These are phyloP conservation scores for Calonectria hongkongensis DNA, from an alignment of 2,329 filamentous ascomycete genomes.

Conservation along the genomic window DNA sequence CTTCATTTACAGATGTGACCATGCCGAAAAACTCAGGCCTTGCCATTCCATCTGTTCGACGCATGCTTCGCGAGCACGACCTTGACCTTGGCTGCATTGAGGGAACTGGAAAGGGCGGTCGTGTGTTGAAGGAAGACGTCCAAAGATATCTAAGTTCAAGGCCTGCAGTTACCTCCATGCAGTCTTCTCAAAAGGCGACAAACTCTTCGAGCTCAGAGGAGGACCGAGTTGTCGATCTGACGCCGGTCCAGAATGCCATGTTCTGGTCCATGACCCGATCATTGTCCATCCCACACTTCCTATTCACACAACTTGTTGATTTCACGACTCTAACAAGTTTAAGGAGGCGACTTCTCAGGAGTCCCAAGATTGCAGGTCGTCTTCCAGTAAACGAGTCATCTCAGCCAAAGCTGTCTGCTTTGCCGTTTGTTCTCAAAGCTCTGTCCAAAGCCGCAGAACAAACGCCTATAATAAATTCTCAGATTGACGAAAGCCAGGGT, in stretches of 20 bases:
- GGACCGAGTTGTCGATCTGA: background rate
- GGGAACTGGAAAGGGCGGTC: too few relatives aligned
- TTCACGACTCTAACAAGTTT: constrained; percentile 22
- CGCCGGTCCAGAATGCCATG: constrained; percentile 34
- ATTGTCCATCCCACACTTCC: constrained; percentile 37
- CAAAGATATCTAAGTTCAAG: too few relatives aligned
- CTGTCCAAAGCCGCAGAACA: constrained; percentile 25
- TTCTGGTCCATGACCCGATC: constrained; percentile 40
- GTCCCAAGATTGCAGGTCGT: background rate
- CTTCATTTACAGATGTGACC: too few relatives aligned
- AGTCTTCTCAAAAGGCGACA: too few relatives aligned
- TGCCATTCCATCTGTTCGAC: too few relatives aligned
- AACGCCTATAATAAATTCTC: constrained; percentile 29
- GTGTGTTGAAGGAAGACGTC: too few relatives aligned
- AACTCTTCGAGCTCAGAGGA: background rate
- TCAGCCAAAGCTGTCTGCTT: constrained; percentile 8
- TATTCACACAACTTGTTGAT: constrained; percentile 38
- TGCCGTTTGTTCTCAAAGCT: constrained; percentile 38
- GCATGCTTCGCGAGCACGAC: too few relatives aligned
- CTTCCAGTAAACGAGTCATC: background rate
- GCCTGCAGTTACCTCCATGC: too few relatives aligned
- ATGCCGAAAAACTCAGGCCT: too few relatives aligned
- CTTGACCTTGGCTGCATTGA: too few relatives aligned
- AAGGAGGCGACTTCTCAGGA: background rate
- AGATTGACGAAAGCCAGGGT: background rate